Percentiles rank a stretch among this genome's conserved stretches.
phyloP scores from a whole-genome alignment of 192 early-diverging fungal species.

The Rhizophagus sp. region DNA sequence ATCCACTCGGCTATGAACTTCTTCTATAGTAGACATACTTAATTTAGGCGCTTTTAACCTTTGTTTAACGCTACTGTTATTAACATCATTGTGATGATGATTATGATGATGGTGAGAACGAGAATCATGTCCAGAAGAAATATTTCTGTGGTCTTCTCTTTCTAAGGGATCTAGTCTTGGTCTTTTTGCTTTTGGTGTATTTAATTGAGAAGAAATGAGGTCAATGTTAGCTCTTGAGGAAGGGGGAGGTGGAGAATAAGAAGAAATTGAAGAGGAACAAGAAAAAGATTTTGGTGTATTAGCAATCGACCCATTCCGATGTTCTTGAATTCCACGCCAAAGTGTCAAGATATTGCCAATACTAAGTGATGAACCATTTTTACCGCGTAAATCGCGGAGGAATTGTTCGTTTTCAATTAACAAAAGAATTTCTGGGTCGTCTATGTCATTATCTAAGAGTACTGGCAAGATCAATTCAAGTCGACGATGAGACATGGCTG shows the following conservation, averaged over 20 bases:
- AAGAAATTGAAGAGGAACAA: constrained; percentile 19
- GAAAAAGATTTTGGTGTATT: constrained; percentile 31
- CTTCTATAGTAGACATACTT: constrained; percentile 32
- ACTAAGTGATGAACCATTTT: constrained; percentile 29
- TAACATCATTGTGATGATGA: not conserved
- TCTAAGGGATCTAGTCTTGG: not conserved
- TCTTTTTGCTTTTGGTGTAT: constrained; percentile 13
- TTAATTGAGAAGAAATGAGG: not conserved
- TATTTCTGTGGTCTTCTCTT: constrained; percentile 1
- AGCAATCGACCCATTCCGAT: constrained; percentile 8
- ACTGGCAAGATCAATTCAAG: constrained; percentile 25
- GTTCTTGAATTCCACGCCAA: constrained; percentile 33
- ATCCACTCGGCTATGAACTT: constrained; percentile 29
- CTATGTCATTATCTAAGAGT: constrained; percentile 32
- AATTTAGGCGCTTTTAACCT: constrained; percentile 32
- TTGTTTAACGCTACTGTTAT: constrained; percentile 9
- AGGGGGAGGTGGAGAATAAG: constrained; percentile 24
- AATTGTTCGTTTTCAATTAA: constrained; percentile 32
- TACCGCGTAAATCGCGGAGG: constrained; percentile 26
- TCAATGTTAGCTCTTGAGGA: not conserved
- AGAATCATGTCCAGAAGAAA: not conserved
- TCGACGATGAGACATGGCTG: constrained; percentile 24
- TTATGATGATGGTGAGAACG: not conserved
- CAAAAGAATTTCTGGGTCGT: constrained; percentile 31
- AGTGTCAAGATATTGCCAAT: constrained; percentile 24